Percentiles rank a stretch among this genome's conserved stretches.
These are phyloP conservation scores for Chaetomiaceae sp. DNA, from an alignment of 2,329 filamentous ascomycete genomes.

Conservation along the genomic window DNA sequence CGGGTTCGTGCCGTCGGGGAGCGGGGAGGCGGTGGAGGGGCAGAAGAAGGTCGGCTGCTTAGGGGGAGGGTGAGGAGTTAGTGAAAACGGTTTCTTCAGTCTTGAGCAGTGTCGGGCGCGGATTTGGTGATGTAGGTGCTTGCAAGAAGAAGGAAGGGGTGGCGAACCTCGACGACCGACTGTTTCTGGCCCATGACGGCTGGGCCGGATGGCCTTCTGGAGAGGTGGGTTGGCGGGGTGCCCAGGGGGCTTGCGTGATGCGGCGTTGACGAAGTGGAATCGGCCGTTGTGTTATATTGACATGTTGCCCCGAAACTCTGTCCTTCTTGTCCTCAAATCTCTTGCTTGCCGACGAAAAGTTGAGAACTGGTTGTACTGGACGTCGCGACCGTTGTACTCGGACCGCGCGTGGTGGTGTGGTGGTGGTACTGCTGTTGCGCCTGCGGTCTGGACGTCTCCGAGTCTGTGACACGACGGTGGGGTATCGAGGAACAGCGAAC, in stretches of 20 bases:
- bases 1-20: conserved; percentile 18
- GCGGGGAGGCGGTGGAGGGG: conserved; percentile 23
- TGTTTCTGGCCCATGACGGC: conserved; percentile 18
- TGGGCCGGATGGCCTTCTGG: neutral
- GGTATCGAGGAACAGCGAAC: too few relatives aligned
- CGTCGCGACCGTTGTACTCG: too few relatives aligned
- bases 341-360: too few relatives aligned
- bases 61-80: neutral
- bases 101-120: neutral
- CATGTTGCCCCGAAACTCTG: too few relatives aligned
- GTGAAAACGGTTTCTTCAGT: too few relatives aligned
- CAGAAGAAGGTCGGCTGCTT: conserved; percentile 21
- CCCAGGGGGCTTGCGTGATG: neutral
- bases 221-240: neutral
- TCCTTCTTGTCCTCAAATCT: too few relatives aligned
- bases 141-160: neutral
- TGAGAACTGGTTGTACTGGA: too few relatives aligned
- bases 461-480: too few relatives aligned
- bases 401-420: too few relatives aligned
- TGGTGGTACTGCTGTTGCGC: too few relatives aligned
- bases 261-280: too few relatives aligned
- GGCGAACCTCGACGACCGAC: conserved; percentile 8
- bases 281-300: neutral
- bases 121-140: neutral
- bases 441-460: too few relatives aligned